Base-by-base conservation (phyloP, 1,284 basidiomycete species). In the Sanghuangporus baumii region DNA sequence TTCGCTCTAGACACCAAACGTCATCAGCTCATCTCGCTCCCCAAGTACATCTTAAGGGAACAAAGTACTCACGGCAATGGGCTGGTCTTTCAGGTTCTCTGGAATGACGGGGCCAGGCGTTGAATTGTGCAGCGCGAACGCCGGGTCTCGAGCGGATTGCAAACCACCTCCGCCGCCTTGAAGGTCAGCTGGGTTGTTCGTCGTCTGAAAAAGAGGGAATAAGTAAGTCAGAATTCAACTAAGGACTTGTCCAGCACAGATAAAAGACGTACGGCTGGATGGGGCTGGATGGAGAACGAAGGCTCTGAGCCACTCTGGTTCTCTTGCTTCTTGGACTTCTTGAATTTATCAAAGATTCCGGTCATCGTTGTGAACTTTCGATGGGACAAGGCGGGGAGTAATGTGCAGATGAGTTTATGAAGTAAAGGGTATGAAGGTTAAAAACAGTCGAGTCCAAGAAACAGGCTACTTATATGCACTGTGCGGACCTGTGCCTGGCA, bases 341-440 rank as follows among this genome's bases (percentile, higher is more conserved):
- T 70, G 11, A 69, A 38, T 57, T 70, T 70, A 62, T 67, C 65
- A 61, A 70, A 57, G 11, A 60, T 38, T 5, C 51, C 54, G 18
- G 63, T 47, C 58, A 64, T 64, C 31, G 26, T 61, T 9, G 26
- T 31, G 26, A 41, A 41, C 11, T n/a, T 18, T 46, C 16, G 4
- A n/a, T 41, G 1, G 40, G 16, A 16, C 18, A 46, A n/a, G 43
- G 6, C 43, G 43, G 18, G 18, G 9, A n/a, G 11, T 7, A 46
- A 0, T 16, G n/a, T 46, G 43, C 43, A 3, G 6, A 5, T 12
- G 11, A 41, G 11, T 5, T 2, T 41, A n/a, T 41, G 40, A 31
- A 31, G 26, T 31, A 4, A 31, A 31, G 26, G 26, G 26, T 31
- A 3, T 31, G 3, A 31, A 31, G 26, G 5, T 4, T 3, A 31